Evolutionary conservation across 768 basidiomycete species (phyloP), one percentile per base, ranked within the genome.

Genomic region (Amanita inopinata): DNA sequence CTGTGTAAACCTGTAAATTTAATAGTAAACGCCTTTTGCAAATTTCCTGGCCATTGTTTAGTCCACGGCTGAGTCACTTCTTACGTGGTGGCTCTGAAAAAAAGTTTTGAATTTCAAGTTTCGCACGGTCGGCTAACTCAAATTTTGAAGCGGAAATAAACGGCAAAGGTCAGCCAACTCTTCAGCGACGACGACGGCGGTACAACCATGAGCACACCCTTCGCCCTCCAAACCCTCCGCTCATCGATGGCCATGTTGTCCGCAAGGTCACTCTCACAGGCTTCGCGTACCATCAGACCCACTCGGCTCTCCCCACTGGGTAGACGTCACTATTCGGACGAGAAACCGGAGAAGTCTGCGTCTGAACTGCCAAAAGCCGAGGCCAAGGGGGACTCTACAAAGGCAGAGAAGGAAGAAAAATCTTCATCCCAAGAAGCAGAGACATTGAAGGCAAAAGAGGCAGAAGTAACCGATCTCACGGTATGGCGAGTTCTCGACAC

Each of bases 381-480:
- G 47, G 49, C 14, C 22, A 47, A 31, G 49, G 57, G 37, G 50
- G 52, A 47, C 55, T n/a, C n/a, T n/a, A n/a, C 55, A 44, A 50
- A 61, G 43, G 46, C 55, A 43, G 56, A 52, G 41, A 47, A 49
- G 22, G 61, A 61, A 33, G 43, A 56, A 33, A 61, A 59, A 2
- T 49, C 41, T 30, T 49, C 58, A 42, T 54, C 39, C 15, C 41
- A 58, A 40, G 61, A 67, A 43, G 51, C 64, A 18, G 67, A 70
- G 42, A 82, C 83, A 57, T 67, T 94, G 44, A 82, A 89, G 66
- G 78, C 78, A 50, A 86, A 91, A 59, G 80, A 87, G 58, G 74
- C 67, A 18, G 84, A 86, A 57, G 78, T 81, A n/a, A 65, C 74
- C n/a, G 90, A 91, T 61, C 68, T 91, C 47, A 88, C 80, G 49